Evolutionary conservation across 768 basidiomycete species (phyloP).

Genomic region (Phlegmacium glaucopus): DNA sequence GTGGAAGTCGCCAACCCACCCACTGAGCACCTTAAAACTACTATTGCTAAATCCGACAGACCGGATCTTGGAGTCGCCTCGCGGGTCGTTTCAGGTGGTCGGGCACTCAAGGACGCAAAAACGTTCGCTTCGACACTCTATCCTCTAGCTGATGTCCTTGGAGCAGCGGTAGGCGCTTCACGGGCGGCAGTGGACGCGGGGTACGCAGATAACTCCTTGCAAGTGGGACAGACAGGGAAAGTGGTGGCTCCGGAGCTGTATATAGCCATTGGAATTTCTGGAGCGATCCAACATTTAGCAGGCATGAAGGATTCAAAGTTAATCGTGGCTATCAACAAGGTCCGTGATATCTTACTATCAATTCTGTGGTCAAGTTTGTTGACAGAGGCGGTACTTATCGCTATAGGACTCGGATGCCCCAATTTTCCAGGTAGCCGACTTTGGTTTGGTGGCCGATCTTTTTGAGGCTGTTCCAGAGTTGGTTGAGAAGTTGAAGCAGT

Average conservation of each 20-base stretch:
- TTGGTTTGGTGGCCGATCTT: slow-evolving; percentile 90
- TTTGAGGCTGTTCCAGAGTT: slow-evolving; percentile 91
- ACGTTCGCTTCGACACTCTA: slow-evolving; percentile 86
- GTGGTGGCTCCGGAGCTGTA: slow-evolving; percentile 97
- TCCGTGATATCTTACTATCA: slow-evolving; percentile 21
- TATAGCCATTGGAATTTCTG: slow-evolving; percentile 95
- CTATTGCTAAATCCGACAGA: slow-evolving; percentile 84
- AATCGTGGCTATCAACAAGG: slow-evolving; percentile 98
- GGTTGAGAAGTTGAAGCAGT: slow-evolving; percentile 75
- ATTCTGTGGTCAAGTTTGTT: neutral
- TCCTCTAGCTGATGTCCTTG: slow-evolving; percentile 89
- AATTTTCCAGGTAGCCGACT: slow-evolving; percentile 98
- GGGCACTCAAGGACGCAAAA: slow-evolving; percentile 91
- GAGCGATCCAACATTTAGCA: slow-evolving; percentile 97
- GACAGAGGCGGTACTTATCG: slow-evolving; percentile 6
- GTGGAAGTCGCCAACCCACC: slow-evolving; percentile 55
- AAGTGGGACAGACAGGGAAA: slow-evolving; percentile 99
- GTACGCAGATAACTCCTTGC: slow-evolving; percentile 95
- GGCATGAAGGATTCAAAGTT: slow-evolving; percentile 99
- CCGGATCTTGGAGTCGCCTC: slow-evolving; percentile 88
- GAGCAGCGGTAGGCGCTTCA: slow-evolving; percentile 97
- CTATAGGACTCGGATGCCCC: slow-evolving; percentile 91
- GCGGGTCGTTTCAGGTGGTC: slow-evolving; percentile 90
- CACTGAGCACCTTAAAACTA: slow-evolving; percentile 67
- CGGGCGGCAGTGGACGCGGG: slow-evolving; percentile 98